These are phyloP conservation scores for Epichloe gansuensis DNA, from an alignment of 2,329 filamentous ascomycete genomes.

Conservation along the genomic window DNA sequence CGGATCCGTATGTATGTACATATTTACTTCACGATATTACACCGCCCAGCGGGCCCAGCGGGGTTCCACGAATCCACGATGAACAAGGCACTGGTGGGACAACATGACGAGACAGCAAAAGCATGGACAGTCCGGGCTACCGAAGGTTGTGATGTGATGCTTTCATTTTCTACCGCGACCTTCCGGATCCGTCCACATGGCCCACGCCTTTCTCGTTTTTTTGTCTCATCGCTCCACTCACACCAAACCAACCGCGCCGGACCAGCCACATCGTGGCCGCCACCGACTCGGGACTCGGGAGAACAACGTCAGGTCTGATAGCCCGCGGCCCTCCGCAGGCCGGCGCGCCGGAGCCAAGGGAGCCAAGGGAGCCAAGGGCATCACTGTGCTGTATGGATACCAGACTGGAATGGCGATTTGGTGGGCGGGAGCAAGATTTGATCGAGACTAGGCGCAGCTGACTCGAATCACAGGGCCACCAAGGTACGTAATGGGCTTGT, in stretches of 20 bases:
- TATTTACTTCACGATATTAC: background rate
- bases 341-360: background rate
- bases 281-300: constrained; percentile 1
- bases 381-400: background rate
- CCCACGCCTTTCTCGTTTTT: background rate
- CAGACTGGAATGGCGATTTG: background rate
- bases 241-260: constrained; percentile 3
- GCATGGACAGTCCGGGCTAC: too few relatives aligned
- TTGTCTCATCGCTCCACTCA: constrained; percentile 1
- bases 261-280: background rate
- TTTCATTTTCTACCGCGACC: constrained; percentile 4
- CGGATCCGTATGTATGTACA: background rate
- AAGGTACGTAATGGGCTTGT: constrained; percentile 7
- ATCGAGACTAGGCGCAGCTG: constrained; percentile 6
- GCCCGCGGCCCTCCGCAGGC: background rate
- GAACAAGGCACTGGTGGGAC: too few relatives aligned
- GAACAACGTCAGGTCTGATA: too few relatives aligned
- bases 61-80: too few relatives aligned
- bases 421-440: constrained; percentile 1
- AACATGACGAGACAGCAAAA: too few relatives aligned
- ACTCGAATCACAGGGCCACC: constrained; percentile 8
- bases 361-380: background rate
- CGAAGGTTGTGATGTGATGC: too few relatives aligned
- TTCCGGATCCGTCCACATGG: constrained; percentile 6
- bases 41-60: too few relatives aligned